Evolutionary conservation across 352 stramenopile species (phyloP).

Genomic region (Pythium guiyangense): DNA sequence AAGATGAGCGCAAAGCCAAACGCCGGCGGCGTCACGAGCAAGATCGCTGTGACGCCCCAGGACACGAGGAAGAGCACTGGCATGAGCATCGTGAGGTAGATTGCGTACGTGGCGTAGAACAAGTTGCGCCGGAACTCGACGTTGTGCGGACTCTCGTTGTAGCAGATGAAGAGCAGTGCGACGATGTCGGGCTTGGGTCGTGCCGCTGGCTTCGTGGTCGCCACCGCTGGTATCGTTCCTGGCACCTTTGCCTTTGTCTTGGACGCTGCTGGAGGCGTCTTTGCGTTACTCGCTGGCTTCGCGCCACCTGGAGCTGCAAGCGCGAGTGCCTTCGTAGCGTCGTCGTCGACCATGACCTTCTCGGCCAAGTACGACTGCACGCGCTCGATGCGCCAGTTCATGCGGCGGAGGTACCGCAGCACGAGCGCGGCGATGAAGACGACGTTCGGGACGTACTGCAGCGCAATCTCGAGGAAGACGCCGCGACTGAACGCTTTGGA

Average conservation of each 20-base stretch:
- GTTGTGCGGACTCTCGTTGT: constrained; percentile 56
- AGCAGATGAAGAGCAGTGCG: constrained; percentile 74
- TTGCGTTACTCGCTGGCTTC: not conserved
- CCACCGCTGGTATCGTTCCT: not conserved
- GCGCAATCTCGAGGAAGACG: constrained; percentile 46
- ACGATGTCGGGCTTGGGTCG: constrained; percentile 51
- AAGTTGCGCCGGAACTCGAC: constrained; percentile 70
- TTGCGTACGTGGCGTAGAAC: constrained; percentile 60
- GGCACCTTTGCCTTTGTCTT: constrained; percentile 19
- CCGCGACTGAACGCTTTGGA: constrained; percentile 78
- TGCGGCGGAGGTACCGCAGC: constrained; percentile 52
- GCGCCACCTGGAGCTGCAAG: too few species aligned
- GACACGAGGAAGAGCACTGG: constrained; percentile 61
- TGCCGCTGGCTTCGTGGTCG: not conserved
- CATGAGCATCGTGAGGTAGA: constrained; percentile 48
- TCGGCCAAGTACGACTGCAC: constrained; percentile 73
- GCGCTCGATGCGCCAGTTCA: constrained; percentile 80
- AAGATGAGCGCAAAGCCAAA: constrained; percentile 83
- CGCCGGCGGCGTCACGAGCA: constrained; percentile 63
- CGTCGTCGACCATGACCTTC: constrained; percentile 32
- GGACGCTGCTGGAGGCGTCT: not conserved
- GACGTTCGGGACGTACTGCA: constrained; percentile 51
- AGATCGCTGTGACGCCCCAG: constrained; percentile 69
- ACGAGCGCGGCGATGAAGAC: constrained; percentile 41
- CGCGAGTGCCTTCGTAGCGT: not conserved